phyloP scores from a whole-genome alignment of 2,329 filamentous ascomycete genomes.

The Aspergillus vadensis region DNA sequence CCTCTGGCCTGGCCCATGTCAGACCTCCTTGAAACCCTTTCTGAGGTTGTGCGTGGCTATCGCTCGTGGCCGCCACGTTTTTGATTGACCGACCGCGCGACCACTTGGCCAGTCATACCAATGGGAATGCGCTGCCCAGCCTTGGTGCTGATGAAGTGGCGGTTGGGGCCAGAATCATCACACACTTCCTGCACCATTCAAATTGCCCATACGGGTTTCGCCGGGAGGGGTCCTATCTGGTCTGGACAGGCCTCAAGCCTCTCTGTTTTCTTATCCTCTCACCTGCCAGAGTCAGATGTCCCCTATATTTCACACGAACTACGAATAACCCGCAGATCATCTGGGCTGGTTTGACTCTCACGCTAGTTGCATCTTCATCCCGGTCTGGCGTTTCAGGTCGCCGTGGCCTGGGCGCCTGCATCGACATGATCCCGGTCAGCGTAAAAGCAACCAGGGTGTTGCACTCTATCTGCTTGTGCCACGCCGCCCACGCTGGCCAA shows the following conservation, averaged over 20 bases:
- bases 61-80: constrained; percentile 41
- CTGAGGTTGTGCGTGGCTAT: constrained; percentile 10
- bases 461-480: neutral
- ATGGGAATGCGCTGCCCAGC: neutral
- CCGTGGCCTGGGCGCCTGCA: neutral
- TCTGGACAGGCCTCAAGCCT: neutral
- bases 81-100: constrained; percentile 22
- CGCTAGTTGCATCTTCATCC: constrained; percentile 5
- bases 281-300: neutral
- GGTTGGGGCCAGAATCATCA: constrained; percentile 8
- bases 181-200: neutral
- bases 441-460: neutral
- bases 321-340: constrained; percentile 7
- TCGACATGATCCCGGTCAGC: constrained; percentile 3
- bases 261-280: neutral
- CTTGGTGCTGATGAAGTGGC: constrained; percentile 1
- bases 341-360: constrained; percentile 3
- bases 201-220: neutral
- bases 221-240: neutral
- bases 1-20: neutral
- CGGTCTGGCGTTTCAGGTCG: constrained; percentile 9
- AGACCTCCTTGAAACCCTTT: neutral
- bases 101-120: neutral
- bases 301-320: neutral
- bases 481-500: neutral